Conservation (phyloP, 345 rosid genomes). For the Raphanus sativus region DNA sequence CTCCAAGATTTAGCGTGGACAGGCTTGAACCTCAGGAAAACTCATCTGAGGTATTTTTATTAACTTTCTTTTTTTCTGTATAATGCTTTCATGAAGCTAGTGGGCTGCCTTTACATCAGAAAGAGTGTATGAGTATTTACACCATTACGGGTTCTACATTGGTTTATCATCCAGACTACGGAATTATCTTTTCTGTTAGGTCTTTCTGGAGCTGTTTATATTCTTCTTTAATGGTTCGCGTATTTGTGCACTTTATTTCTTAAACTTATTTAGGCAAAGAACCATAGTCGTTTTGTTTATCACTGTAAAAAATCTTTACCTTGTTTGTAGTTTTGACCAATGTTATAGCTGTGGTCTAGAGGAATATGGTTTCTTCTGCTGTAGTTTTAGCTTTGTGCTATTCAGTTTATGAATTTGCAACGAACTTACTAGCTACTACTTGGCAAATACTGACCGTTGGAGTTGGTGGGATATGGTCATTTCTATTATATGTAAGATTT, state of each 20-base stretch:
- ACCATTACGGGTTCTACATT: neutral
- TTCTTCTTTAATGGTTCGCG: neutral
- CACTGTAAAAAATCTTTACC: neutral
- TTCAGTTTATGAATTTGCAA: neutral
- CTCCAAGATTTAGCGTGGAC: neutral
- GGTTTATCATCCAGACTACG: neutral
- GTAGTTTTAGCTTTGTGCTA: neutral
- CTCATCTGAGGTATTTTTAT: neutral
- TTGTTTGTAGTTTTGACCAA: neutral
- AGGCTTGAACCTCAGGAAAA: neutral
- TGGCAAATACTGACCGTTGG: neutral
- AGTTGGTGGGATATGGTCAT: neutral
- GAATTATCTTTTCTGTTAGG: neutral
- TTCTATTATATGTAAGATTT: neutral
- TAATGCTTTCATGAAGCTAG: neutral
- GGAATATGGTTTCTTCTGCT: constrained; percentile 7
- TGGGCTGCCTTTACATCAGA: neutral
- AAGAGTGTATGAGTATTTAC: neutral
- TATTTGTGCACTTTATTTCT: neutral
- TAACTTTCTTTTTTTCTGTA: neutral
- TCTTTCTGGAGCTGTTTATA: neutral
- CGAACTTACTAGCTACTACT: neutral
- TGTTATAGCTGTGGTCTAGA: neutral
- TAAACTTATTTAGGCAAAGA: neutral
- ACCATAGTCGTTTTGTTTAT: neutral